Base-by-base conservation (phyloP, 768 basidiomycete species). In the Russula olivacea region DNA sequence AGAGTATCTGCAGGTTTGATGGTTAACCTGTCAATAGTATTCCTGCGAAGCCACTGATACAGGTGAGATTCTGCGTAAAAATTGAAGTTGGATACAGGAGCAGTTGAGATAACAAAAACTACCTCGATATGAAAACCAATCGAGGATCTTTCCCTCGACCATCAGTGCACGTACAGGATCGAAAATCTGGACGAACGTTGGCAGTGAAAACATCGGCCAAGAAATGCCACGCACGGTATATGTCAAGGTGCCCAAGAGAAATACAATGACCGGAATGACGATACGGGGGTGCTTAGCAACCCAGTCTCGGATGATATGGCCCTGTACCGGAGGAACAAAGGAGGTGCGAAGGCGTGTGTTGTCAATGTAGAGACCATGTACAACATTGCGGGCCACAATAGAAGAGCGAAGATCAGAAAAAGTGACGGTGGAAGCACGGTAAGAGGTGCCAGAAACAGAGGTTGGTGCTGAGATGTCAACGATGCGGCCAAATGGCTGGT, bases 91-190 rank as follows among this genome's bases (percentile, higher is more conserved):
- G 12, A 49, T 28, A 30, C 11, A 8, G 43, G 65, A 40, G 6
- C 7, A 25, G 14, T 25, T 0, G 25, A 30, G 55, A 38, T 41
- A 55, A 62, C 19, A n/a, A 49, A 25, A 59, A 76, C 1, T 70
- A 89, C 90, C 80, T 72, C 80, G 80, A 67, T 87, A 84, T 68
- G 96, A 87, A 69, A 97, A 94, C 81, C 91, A 91, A 47, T 91
- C 81, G 50, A 88, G 76, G 69, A 97, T 79, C 69, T 93, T 91
- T 28, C 83, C 84, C 76, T 92, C 81, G 0, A 98, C 82, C 78
- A 86, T 91, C 62, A 93, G 77, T 2, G 86, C 83, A 30, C 96
- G 87, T 47, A 99, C 82, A 2, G 94, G 94, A 73, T 98, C 93
- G 69, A 98, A 97, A 56, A 98, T 83, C 89, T 96, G 65, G 65